phyloP scores from a whole-genome alignment of 768 basidiomycete species.

The Suillus americanus region DNA sequence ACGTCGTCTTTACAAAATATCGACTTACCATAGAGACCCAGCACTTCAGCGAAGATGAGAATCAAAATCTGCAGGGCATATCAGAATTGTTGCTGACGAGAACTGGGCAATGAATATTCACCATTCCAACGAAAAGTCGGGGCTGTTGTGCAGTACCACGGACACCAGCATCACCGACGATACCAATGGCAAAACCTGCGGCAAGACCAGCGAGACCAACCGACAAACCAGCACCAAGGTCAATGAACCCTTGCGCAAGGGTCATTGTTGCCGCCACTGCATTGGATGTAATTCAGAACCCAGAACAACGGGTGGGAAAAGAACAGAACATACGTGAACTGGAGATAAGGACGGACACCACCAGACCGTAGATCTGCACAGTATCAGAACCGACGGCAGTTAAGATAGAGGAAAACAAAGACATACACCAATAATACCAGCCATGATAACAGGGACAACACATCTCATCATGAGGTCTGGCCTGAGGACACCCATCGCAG shows the following conservation, averaged over 20 bases:
- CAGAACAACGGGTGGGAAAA: neutral
- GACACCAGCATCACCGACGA: conserved; percentile 98
- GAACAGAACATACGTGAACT: conserved; percentile 63
- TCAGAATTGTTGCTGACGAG: conserved; percentile 1
- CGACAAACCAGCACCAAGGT: conserved; percentile 90
- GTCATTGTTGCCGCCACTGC: conserved; percentile 78
- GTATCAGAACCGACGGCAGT: conserved; percentile 4
- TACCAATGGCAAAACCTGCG: conserved; percentile 97
- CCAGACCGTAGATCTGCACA: conserved; percentile 89
- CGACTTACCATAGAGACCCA: conserved; percentile 80
- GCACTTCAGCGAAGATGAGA: conserved; percentile 95
- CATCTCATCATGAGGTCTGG: conserved; percentile 99
- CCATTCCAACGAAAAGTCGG: conserved; percentile 92
- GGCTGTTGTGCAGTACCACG: conserved; percentile 97
- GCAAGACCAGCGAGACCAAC: conserved; percentile 94
- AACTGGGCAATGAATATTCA: conserved; percentile 29
- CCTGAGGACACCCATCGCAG: conserved; percentile 96
- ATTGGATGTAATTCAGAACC: neutral
- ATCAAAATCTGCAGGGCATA: conserved; percentile 72
- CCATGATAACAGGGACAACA: conserved; percentile 98
- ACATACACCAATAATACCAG: conserved; percentile 98
- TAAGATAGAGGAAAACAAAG: neutral
- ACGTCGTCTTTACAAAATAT: neutral
- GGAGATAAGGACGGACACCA: conserved; percentile 97
- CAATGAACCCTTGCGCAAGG: conserved; percentile 90